Evolutionary conservation across 2,329 filamentous ascomycete species (phyloP), one percentile per base, ranked within the genome.

Genomic region (Aspergillus latus): DNA sequence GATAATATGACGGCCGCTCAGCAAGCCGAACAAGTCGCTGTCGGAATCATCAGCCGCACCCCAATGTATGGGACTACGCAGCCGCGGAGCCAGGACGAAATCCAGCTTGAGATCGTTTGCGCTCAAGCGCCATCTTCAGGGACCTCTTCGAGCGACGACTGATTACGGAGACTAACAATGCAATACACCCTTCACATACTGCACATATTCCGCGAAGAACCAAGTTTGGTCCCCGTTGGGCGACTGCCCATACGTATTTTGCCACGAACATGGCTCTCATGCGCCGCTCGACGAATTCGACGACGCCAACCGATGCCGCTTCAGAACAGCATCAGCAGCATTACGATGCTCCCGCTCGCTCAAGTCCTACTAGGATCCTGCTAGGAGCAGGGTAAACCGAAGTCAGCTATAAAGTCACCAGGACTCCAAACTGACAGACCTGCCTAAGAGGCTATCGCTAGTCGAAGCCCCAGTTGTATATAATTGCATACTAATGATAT

Each of bases 51-150:
- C 50, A 71, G 68, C 61, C 68, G 72, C 5, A 63, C 59, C 1
- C 72, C 72, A 3, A 62, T 63, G 2, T 69, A 66, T 44, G 63
- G 68, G 32, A 66, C 63, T 32, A 29, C 55, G 6, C 66, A 64
- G 10, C 65, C 67, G 1, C 44, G 56, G 2, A 57, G 60, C 29
- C 63, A 63, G 7, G 59, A 72, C 10, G 72, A 73, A 32, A 65
- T 75, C 4, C 65, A 70, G 42, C 60, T 75, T 40, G 71, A 74
- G 44, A 60, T 75, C 16, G 68, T 70, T 29, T 75, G 72, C 48
- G 57, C 72, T 16, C 70, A 71, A 59, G 72, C 72, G 15, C 72
- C 72, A 15, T 66, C 71, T 4, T 61, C 64, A 1, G 61, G 62
- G 10, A 60, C 63, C 26, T 21, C 21, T 21, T 64, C 56, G 5